Conservation (phyloP, 257 asterid genomes). For the Cynanchum wilfordii region DNA sequence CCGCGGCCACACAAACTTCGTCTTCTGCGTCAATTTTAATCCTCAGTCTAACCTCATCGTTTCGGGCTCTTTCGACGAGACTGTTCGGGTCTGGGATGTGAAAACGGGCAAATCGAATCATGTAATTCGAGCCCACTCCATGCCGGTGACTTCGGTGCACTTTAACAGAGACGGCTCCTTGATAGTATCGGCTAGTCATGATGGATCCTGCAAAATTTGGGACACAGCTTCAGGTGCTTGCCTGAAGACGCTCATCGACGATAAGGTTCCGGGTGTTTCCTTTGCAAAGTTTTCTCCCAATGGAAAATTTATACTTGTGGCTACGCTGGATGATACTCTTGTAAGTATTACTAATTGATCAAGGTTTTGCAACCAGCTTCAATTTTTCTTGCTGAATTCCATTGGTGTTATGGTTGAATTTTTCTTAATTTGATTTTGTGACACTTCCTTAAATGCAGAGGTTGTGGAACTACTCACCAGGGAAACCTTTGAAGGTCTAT, state of each 20-base stretch:
- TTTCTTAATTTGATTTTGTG: neutral
- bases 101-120: slow-evolving; percentile 61
- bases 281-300: slow-evolving; percentile 86
- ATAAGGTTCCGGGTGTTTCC: slow-evolving; percentile 58
- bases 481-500: slow-evolving; percentile 58
- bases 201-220: slow-evolving; percentile 93
- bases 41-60: slow-evolving; percentile 69
- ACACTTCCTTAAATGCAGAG: slow-evolving; percentile 43
- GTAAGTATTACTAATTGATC: slow-evolving; percentile 35
- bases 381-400: too few species aligned
- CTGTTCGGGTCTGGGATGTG: slow-evolving; percentile 87
- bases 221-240: slow-evolving; percentile 53
- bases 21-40: slow-evolving; percentile 78
- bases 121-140: slow-evolving; percentile 59
- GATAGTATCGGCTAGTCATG: slow-evolving; percentile 83
- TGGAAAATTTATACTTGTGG: slow-evolving; percentile 82
- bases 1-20: slow-evolving; percentile 63
- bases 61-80: slow-evolving; percentile 81
- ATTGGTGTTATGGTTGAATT: neutral
- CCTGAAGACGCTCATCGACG: slow-evolving; percentile 72
- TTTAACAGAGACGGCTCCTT: slow-evolving; percentile 73
- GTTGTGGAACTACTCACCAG: slow-evolving; percentile 69
- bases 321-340: slow-evolving; percentile 73
- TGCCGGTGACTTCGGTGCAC: slow-evolving; percentile 82
- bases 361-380: too few species aligned